Evolutionary conservation across 2,329 filamentous ascomycete genomes (phyloP).

Genomic region (Colletotrichum sp.): DNA sequence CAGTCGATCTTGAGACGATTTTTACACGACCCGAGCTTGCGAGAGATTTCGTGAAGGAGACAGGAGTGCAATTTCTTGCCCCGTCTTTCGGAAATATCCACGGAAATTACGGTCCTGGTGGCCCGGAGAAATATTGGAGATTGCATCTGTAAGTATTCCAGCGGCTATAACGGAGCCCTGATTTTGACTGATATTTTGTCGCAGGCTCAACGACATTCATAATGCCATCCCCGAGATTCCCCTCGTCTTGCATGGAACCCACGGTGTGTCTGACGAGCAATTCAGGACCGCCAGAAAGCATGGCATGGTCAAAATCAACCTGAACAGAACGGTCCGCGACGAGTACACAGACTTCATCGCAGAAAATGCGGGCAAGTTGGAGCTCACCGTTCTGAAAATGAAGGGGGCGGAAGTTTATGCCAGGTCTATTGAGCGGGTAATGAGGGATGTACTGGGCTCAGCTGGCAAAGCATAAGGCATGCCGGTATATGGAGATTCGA

Average conservation of each 20-base stretch:
- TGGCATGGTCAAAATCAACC: background rate
- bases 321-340: background rate
- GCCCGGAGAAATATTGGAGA: background rate
- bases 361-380: background rate
- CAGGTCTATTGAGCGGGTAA: background rate
- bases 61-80: background rate
- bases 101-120: background rate
- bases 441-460: background rate
- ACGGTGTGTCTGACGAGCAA: background rate
- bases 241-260: background rate
- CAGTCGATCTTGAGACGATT: background rate
- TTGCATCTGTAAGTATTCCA: background rate
- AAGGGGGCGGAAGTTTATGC: background rate
- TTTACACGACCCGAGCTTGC: background rate
- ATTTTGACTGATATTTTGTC: background rate
- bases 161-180: fast-evolving
- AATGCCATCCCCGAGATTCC: background rate
- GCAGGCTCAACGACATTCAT: background rate
- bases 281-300: background rate
- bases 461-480: background rate
- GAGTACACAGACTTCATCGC: background rate
- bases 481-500: background rate
- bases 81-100: background rate
- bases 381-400: background rate
- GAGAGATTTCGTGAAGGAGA: background rate